phyloP scores from a whole-genome alignment of 2,329 filamentous ascomycete genomes.

The Aspergillus transmontanensis region DNA sequence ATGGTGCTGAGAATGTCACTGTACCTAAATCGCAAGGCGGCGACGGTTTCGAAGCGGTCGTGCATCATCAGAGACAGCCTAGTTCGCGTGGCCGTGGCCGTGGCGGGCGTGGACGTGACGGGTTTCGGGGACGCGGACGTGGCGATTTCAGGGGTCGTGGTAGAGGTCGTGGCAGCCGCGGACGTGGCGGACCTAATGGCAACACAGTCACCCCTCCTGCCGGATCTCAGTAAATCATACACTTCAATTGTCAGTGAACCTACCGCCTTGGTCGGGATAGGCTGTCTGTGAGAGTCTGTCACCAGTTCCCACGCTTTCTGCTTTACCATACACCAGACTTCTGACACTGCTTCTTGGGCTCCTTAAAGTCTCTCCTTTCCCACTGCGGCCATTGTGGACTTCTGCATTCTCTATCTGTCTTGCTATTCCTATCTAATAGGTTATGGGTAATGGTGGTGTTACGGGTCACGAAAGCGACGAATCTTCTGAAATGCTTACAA shows the following conservation, averaged over 20 bases:
- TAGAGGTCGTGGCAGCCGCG: slow-evolving; percentile 29
- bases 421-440: slow-evolving; percentile 18
- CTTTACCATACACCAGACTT: slow-evolving; percentile 5
- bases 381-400: slow-evolving; percentile 1
- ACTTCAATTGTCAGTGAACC: slow-evolving; percentile 2
- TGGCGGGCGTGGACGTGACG: slow-evolving; percentile 40
- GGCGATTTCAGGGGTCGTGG: slow-evolving; percentile 41
- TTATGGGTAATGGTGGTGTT: slow-evolving; percentile 33
- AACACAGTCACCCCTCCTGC: slow-evolving; percentile 26
- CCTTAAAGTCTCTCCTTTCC: background rate
- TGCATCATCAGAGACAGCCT: slow-evolving; percentile 36
- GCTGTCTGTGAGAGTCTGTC: background rate
- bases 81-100: slow-evolving; percentile 40
- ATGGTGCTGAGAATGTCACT: slow-evolving; percentile 81
- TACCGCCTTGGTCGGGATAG: background rate
- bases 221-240: slow-evolving; percentile 15
- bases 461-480: slow-evolving; percentile 43
- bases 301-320: slow-evolving; percentile 4
- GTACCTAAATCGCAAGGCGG: slow-evolving; percentile 40
- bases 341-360: slow-evolving; percentile 5
- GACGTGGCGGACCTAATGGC: slow-evolving; percentile 32
- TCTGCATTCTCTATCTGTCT: slow-evolving; percentile 11
- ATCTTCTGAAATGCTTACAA: slow-evolving; percentile 27
- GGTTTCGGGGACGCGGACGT: slow-evolving; percentile 40
- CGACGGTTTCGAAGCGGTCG: slow-evolving; percentile 41